A percentile compares a stretch with the other conserved stretches of the same genome.
phyloP scores from a whole-genome alignment of 2,329 filamentous ascomycete species.

The Colletotrichum plurivorum region DNA sequence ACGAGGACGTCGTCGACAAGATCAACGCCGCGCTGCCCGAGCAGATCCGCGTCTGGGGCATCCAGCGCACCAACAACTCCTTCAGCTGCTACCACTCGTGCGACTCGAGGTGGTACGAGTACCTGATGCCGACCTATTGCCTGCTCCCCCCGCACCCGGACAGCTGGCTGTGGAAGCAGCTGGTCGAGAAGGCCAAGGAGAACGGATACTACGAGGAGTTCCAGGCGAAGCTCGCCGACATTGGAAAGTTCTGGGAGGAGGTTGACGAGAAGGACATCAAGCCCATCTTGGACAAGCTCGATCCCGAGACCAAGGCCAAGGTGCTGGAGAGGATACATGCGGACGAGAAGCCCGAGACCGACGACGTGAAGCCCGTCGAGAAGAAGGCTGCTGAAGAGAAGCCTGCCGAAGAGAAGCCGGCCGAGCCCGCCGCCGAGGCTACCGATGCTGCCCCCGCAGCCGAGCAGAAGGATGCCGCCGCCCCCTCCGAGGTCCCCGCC shows the following conservation, averaged over 20 bases:
- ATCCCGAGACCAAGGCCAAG: slow-evolving; percentile 73
- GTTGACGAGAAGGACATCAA: slow-evolving; percentile 86
- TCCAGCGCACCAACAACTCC: slow-evolving; percentile 87
- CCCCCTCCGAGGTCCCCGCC: slow-evolving; percentile 38
- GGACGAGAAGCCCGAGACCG: slow-evolving; percentile 39
- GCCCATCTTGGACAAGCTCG: slow-evolving; percentile 74
- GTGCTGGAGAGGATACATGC: slow-evolving; percentile 75
- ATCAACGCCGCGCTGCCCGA: slow-evolving; percentile 89
- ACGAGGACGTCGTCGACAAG: slow-evolving; percentile 86
- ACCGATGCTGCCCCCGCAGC: slow-evolving; percentile 21
- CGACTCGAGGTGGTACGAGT: slow-evolving; percentile 97
- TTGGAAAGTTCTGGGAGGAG: slow-evolving; percentile 84
- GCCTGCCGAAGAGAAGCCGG: slow-evolving; percentile 46
- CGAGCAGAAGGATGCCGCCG: slow-evolving; percentile 32
- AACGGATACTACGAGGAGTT: slow-evolving; percentile 80
- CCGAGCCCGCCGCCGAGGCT: slow-evolving; percentile 37
- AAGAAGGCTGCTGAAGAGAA: slow-evolving; percentile 43
- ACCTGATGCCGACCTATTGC: slow-evolving; percentile 93
- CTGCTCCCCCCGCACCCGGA: slow-evolving; percentile 93
- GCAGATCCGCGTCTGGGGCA: slow-evolving; percentile 96
- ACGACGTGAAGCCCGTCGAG: slow-evolving; percentile 29
- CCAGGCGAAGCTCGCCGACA: slow-evolving; percentile 79
- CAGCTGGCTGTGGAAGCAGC: slow-evolving; percentile 85
- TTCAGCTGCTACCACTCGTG: slow-evolving; percentile 97
- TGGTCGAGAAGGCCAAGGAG: slow-evolving; percentile 83